Conservation (phyloP, 2,329 filamentous ascomycete species). For the Trichoderma harzianum region DNA sequence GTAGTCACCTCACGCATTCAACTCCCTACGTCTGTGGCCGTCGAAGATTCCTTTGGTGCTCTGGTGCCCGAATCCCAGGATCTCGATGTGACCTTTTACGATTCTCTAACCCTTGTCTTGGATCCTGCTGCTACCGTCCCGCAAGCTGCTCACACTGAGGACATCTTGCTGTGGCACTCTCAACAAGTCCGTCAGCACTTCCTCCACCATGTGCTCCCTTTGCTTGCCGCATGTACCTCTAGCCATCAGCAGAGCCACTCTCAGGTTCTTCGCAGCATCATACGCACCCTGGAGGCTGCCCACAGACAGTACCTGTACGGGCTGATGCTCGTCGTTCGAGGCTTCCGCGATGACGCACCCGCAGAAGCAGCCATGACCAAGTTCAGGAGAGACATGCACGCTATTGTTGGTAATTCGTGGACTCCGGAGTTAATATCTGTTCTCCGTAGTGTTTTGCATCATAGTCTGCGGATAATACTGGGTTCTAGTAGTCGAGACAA, state of each 20-base stretch:
- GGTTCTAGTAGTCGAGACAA: conserved; percentile 23
- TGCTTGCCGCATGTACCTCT: conserved; percentile 50
- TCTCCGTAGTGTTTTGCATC: conserved; percentile 52
- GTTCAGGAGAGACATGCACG: conserved; percentile 61
- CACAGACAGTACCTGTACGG: conserved; percentile 56
- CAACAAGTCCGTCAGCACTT: conserved; percentile 61
- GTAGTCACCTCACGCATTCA: conserved; percentile 56
- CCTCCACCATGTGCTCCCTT: conserved; percentile 54
- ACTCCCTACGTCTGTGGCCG: conserved; percentile 53
- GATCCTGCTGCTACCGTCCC: conserved; percentile 46
- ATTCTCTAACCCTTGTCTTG: conserved; percentile 53
- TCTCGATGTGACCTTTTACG: conserved; percentile 44
- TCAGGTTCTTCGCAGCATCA: conserved; percentile 49
- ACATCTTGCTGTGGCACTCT: conserved; percentile 58
- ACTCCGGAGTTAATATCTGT: conserved; percentile 51
- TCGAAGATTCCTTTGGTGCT: conserved; percentile 53
- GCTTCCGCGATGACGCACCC: conserved; percentile 38
- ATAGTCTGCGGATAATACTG: conserved; percentile 51
- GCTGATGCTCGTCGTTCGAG: conserved; percentile 49
- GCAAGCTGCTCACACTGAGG: conserved; percentile 50
- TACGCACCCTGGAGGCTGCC: conserved; percentile 58
- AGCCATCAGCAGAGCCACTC: conserved; percentile 42
- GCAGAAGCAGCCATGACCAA: conserved; percentile 42
- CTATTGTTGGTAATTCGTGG: conserved; percentile 62
- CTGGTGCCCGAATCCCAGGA: conserved; percentile 43